Conservation (phyloP, 148 eudicot genomes). For the Drosera capensis region DNA sequence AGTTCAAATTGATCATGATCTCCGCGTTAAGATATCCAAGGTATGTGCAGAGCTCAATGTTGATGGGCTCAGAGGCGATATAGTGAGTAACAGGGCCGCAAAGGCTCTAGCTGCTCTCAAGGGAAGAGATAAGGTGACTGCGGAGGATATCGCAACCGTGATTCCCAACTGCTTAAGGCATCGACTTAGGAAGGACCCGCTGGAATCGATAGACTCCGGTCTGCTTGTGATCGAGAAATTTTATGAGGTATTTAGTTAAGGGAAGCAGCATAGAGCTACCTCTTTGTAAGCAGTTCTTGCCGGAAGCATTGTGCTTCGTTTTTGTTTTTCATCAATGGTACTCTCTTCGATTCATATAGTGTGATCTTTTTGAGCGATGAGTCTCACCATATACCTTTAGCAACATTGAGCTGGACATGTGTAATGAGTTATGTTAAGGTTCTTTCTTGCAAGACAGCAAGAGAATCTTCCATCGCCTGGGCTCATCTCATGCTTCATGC, state of each 20-base stretch:
- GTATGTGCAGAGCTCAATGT: conserved; percentile 91
- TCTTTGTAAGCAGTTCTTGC: neutral
- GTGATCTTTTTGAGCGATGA: too few species aligned
- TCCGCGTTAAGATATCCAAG: conserved; percentile 75
- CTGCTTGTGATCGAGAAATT: conserved; percentile 87
- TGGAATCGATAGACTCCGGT: conserved; percentile 92
- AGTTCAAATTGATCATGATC: conserved; percentile 70
- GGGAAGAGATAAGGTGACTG: conserved; percentile 59
- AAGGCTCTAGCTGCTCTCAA: conserved; percentile 88
- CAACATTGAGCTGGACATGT: too few species aligned
- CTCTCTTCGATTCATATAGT: too few species aligned
- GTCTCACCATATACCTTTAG: too few species aligned
- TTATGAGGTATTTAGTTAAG: conserved; percentile 71
- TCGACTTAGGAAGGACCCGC: conserved; percentile 85
- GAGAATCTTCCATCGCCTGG: too few species aligned
- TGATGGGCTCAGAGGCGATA: conserved; percentile 91
- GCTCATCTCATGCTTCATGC: too few species aligned
- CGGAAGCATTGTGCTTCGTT: neutral
- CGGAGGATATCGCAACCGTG: conserved; percentile 90
- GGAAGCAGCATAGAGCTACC: neutral
- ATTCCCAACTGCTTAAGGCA: conserved; percentile 91
- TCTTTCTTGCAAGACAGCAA: too few species aligned
- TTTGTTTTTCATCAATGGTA: neutral
- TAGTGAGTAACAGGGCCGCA: conserved; percentile 86
- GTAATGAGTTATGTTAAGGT: too few species aligned